These are phyloP conservation scores for Parascedosporium putredinis DNA, from an alignment of 2,329 filamentous ascomycete species.

Conservation along the genomic window DNA sequence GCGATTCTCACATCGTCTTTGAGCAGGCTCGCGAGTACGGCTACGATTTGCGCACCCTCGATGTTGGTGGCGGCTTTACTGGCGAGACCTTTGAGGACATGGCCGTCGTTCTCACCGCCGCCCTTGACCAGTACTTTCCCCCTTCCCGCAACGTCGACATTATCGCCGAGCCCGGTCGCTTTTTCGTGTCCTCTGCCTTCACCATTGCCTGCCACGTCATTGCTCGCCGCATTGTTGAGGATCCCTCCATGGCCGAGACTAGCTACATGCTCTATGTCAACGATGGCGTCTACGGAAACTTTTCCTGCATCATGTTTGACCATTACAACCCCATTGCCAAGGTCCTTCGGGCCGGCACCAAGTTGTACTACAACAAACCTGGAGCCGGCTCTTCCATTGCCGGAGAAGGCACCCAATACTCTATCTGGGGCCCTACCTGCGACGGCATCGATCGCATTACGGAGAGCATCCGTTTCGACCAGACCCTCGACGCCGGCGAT, in stretches of 20 bases:
- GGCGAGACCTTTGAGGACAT: conserved; percentile 87
- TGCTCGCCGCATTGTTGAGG: conserved; percentile 77
- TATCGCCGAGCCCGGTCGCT: conserved; percentile 93
- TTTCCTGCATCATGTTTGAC: conserved; percentile 98
- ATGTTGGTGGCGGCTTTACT: conserved; percentile 89
- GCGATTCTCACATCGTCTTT: conserved; percentile 81
- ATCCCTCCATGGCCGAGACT: conserved; percentile 52
- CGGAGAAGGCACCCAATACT: conserved; percentile 63
- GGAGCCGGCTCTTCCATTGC: conserved; percentile 16
- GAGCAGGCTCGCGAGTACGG: conserved; percentile 70
- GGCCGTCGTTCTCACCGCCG: conserved; percentile 66
- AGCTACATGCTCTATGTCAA: conserved; percentile 98
- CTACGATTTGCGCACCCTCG: conserved; percentile 74
- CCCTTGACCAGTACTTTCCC: conserved; percentile 83
- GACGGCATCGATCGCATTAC: conserved; percentile 95
- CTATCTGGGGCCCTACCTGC: conserved; percentile 95
- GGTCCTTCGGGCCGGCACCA: conserved; percentile 56
- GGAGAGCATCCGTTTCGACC: conserved; percentile 65
- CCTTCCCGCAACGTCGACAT: conserved; percentile 59
- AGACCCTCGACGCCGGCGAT: conserved; percentile 79
- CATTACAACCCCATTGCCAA: conserved; percentile 86
- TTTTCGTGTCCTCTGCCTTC: conserved; percentile 89
- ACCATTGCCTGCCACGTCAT: conserved; percentile 94
- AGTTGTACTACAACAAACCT: conserved; percentile 46
- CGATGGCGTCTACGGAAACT: conserved; percentile 96